These are phyloP conservation scores for Tuber brumale DNA, from an alignment of 495 filamentous ascomycete species.

Conservation along the genomic window DNA sequence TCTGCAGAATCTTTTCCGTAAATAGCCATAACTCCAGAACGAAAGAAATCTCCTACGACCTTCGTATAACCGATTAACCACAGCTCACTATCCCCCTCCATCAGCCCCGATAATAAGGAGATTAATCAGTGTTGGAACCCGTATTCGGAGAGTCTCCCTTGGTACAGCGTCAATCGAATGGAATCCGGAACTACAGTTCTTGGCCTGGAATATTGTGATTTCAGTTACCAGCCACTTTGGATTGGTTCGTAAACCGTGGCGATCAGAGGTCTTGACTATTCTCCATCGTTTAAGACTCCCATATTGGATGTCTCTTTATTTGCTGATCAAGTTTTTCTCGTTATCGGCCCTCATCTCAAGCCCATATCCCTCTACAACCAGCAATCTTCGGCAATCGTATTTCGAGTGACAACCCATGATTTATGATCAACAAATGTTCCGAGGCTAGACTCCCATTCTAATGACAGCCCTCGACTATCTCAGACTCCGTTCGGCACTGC, in stretches of 20 bases:
- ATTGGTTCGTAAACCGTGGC: background rate
- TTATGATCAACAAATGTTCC: background rate
- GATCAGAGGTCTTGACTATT: background rate
- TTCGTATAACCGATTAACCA: too few relatives aligned
- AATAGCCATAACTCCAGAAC: too few relatives aligned
- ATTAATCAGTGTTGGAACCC: background rate
- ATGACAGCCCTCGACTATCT: background rate
- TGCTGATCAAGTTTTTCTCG: too few relatives aligned
- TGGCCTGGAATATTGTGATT: background rate
- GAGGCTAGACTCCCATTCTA: background rate
- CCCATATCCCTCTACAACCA: background rate
- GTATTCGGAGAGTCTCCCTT: background rate
- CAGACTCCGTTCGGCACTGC: background rate
- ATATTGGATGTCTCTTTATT: background rate
- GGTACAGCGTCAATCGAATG: background rate
- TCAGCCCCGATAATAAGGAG: too few relatives aligned
- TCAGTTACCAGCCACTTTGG: background rate
- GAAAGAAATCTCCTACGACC: too few relatives aligned
- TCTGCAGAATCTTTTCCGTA: too few relatives aligned
- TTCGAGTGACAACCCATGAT: background rate
- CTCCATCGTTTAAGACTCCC: background rate
- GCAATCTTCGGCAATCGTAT: background rate
- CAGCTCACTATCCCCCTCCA: too few relatives aligned
- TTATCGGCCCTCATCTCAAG: background rate
- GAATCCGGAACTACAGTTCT: background rate